These are phyloP conservation scores for Ganoderma meredithae DNA, from an alignment of 1,284 basidiomycete genomes.

Conservation along the genomic window DNA sequence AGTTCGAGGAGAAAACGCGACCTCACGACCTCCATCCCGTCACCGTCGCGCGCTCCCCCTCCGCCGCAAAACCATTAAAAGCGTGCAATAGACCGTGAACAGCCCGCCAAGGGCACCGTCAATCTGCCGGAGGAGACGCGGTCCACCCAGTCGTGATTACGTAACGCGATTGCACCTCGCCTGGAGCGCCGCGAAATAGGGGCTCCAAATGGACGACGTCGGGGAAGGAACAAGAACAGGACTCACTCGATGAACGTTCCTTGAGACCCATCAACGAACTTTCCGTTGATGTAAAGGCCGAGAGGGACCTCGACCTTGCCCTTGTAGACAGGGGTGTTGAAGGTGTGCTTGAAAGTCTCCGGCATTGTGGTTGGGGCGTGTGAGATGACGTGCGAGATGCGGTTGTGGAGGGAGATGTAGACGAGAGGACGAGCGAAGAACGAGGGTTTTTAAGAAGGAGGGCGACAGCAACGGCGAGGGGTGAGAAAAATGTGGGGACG, in stretches of 20 bases:
- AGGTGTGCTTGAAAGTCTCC: conserved; percentile 59
- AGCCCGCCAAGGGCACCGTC: too few species aligned
- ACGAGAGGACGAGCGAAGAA: conserved; percentile 4
- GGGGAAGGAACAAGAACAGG: background rate
- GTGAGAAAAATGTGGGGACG: background rate
- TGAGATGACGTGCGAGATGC: background rate
- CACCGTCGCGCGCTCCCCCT: too few species aligned
- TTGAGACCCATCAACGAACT: conserved; percentile 79
- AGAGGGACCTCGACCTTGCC: conserved; percentile 74
- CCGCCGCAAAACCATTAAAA: too few species aligned
- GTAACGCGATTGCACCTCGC: background rate
- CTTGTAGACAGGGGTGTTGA: conserved; percentile 73
- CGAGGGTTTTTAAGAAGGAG: background rate
- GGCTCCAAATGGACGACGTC: background rate
- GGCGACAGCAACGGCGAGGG: too few species aligned
- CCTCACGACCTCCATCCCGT: too few species aligned
- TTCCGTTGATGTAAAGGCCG: conserved; percentile 85
- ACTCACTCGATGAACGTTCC: conserved; percentile 73
- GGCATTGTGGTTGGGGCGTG: conserved; percentile 41
- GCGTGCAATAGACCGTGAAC: too few species aligned
- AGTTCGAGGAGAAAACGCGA: too few species aligned
- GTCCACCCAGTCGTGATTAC: background rate
- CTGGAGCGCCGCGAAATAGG: background rate
- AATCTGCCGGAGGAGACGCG: too few species aligned
- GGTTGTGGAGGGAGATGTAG: background rate